Conservation (phyloP, 352 stramenopile genomes). For the Pythium vanterpoolii region DNA sequence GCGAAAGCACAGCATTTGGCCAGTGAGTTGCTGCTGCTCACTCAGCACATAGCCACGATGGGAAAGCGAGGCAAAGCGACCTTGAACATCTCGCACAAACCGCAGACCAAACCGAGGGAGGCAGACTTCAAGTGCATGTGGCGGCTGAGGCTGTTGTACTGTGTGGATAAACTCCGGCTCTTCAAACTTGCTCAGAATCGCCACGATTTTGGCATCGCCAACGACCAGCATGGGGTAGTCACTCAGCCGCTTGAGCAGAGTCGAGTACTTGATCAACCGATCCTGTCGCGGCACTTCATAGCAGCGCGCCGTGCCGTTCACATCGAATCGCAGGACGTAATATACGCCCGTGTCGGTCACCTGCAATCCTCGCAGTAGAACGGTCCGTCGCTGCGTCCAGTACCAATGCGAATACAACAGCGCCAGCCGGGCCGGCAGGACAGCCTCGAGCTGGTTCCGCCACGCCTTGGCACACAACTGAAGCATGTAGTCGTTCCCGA, state of each 20-base stretch:
- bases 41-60: conserved; percentile 22
- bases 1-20: conserved; percentile 6
- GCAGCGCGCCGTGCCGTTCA: conserved; percentile 15
- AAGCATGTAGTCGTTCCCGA: conserved; percentile 21
- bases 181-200: conserved; percentile 46
- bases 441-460: conserved; percentile 17
- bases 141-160: conserved; percentile 14
- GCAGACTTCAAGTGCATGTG: conserved; percentile 30
- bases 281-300: conserved; percentile 36
- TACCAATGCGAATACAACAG: conserved; percentile 49
- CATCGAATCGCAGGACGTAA: conserved; percentile 25
- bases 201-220: conserved; percentile 7
- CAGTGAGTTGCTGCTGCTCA: neutral
- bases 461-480: conserved; percentile 33
- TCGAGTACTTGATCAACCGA: conserved; percentile 12
- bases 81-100: conserved; percentile 25
- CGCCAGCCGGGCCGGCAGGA: conserved; percentile 28
- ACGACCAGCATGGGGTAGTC: conserved; percentile 30
- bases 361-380: conserved; percentile 30
- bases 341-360: conserved; percentile 8
- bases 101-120: conserved; percentile 40
- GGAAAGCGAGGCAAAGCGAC: conserved; percentile 28
- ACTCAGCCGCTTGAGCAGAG: conserved; percentile 11
- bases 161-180: conserved; percentile 29
- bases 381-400: conserved; percentile 37